These are phyloP conservation scores for Exsudoporus frostii DNA, from an alignment of 768 basidiomycete genomes.

Conservation along the genomic window DNA sequence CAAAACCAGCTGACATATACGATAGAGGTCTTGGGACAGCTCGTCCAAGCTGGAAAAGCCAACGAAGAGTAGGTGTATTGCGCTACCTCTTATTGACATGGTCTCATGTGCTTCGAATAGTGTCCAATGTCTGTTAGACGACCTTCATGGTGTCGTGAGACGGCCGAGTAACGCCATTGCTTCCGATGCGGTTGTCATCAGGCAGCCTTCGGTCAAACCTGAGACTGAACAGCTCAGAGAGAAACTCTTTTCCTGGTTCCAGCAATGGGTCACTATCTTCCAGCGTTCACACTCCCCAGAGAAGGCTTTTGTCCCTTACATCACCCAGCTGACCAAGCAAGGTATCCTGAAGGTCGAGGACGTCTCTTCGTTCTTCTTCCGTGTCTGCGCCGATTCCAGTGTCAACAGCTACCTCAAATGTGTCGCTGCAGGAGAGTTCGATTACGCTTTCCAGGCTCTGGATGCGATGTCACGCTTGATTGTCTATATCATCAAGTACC, in stretches of 20 bases:
- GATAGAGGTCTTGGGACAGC: conserved; percentile 76
- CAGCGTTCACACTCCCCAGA: conserved; percentile 88
- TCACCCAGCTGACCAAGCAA: conserved; percentile 95
- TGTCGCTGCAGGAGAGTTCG: conserved; percentile 66
- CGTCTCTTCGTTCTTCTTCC: conserved; percentile 96
- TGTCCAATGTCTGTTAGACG: conserved; percentile 71
- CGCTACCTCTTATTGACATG: background rate
- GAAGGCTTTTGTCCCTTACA: conserved; percentile 93
- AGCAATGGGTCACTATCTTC: conserved; percentile 95
- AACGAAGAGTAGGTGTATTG: conserved; percentile 72
- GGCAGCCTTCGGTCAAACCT: conserved; percentile 55
- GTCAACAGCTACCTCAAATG: conserved; percentile 85
- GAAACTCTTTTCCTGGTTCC: conserved; percentile 76
- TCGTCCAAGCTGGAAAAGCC: conserved; percentile 69
- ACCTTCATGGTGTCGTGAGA: conserved; percentile 68
- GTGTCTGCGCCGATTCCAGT: conserved; percentile 93
- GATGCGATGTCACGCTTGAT: conserved; percentile 95
- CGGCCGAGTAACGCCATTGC: conserved; percentile 38
- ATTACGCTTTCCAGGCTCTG: conserved; percentile 83
- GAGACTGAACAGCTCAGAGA: conserved; percentile 75
- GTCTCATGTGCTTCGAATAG: conserved; percentile 35
- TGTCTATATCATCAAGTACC: conserved; percentile 98
- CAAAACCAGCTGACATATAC: conserved; percentile 77
- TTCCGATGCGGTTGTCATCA: conserved; percentile 36
- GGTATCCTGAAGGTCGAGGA: conserved; percentile 96